Base-by-base conservation (phyloP, 768 basidiomycete genomes). In the Lentinula edodes region DNA sequence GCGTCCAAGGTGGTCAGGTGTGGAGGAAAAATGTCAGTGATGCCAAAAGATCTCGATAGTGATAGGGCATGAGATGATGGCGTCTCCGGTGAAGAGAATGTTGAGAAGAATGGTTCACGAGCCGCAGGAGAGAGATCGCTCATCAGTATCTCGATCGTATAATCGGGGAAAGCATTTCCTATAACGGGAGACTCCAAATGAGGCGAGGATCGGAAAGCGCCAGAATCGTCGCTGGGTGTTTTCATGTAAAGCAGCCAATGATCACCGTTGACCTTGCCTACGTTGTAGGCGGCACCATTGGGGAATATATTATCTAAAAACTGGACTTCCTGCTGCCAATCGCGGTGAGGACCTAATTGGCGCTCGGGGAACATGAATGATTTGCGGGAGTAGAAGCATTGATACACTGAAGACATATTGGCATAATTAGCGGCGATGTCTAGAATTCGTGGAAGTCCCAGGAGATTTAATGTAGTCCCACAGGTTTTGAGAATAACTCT, bases 291-390 rank as follows among this genome's bases (percentile, higher is more conserved):
- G 6, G 93, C 85, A 52, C 95, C 95, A 71, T 85, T 83, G 67
- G 82, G 80, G 73, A 99, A 98, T 64, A 95, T 87, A 63, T 84
- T 84, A 70, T 99, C 96, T 55, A 99, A 80, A 71, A 87, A 98
- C 61, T 87, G 84, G 68, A 98, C 90, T 76, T 99, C 97, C 61
- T 91, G 83, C 62, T 85, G 85, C 97, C 97, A 99, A 68, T 94
- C 91, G 61, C 86, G 81, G 75, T 99, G 97, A 15, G 95, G 95
- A 3, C 94, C 95, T 20, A 78, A 77, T 71, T 99, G 97, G 23
- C 91, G 86, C 73, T 99, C 97, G 7, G 97, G 97, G 74, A 98
- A 99, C 91, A 98, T 98, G 84, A 98, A 99, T 6, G 91, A 90
- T 76, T 98, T 99, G 67, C 96, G 88, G 45, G 95, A 97, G 78